phyloP scores from a whole-genome alignment of 2,329 filamentous ascomycete species.

The Arthrobotrys sphaeroides region DNA sequence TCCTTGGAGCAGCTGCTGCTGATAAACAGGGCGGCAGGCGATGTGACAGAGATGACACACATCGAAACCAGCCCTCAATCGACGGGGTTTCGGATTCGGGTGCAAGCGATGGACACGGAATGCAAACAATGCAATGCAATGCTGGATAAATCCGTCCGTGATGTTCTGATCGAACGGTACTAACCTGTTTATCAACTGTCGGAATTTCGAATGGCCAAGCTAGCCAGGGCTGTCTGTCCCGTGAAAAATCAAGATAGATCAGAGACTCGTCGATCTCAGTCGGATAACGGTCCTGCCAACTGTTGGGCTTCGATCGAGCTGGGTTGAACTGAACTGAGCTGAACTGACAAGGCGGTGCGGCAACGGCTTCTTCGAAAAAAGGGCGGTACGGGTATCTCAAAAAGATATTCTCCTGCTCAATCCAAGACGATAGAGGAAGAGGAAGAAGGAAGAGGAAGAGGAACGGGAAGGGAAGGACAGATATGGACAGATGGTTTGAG shows the following conservation, averaged over 20 bases:
- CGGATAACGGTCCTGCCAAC: not conserved
- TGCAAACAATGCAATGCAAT: conserved; percentile 36
- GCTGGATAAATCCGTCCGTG: conserved; percentile 15
- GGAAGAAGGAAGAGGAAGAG: conserved; percentile 20
- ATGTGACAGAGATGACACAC: conserved; percentile 49
- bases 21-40: conserved; percentile 20
- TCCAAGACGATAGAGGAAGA: conserved; percentile 15
- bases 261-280: conserved; percentile 9
- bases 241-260: too few species aligned
- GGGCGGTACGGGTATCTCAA: not conserved
- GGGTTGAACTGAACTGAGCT: not conserved
- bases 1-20: conserved; percentile 5
- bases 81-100: conserved; percentile 47
- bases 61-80: conserved; percentile 41
- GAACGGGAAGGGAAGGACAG: conserved; percentile 32
- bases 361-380: conserved; percentile 4
- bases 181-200: conserved; percentile 17
- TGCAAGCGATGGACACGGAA: conserved; percentile 40
- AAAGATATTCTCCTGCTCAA: conserved; percentile 7
- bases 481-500: conserved; percentile 53
- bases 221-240: conserved; percentile 12
- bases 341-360: not conserved
- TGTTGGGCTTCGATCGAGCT: not conserved
- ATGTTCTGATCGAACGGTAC: conserved; percentile 6
- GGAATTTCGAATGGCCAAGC: not conserved